Base-by-base conservation (phyloP, 2,329 filamentous ascomycete genomes). In the Cladosporium cucumerinum region DNA sequence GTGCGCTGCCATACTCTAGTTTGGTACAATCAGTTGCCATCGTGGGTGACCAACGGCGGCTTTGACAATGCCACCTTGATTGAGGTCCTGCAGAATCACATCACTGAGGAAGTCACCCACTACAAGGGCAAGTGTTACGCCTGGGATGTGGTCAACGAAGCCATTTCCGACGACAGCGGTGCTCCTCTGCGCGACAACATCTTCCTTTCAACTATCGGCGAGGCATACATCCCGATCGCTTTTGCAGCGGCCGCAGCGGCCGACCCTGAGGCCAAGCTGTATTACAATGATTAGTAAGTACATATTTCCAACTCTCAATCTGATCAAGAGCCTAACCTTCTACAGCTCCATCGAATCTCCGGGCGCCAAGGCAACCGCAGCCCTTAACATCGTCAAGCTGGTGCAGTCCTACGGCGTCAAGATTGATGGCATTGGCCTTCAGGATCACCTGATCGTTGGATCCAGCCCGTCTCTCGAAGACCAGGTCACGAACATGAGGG, bases 101-200 rank as follows among this genome's bases (percentile, higher is more conserved):
- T 90, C 68, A 81, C 82, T 66, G 81, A 84, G 67, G 85, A 84
- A 58, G 83, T 85, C 7, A 78, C 76, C 16, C 82, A 88, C 75
- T 88, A 84, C 78, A 82, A 83, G 73, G 83, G 85, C 63, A 79
- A 84, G 69, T 87, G 86, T 75, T 85, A 85, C 72, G 81, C 82
- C 32, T 89, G 86, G 86, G 87, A 89, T 64, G 87, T 89, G 0
- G 82, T 88, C 21, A 89, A 89, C 73, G 86, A 89, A 77, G 84
- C 82, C 5, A 79, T 87, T 48, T 81, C 83, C 65, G 86, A 88
- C 23, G 82, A 84, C 68, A 54, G 60, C 23, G 67, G 57, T 49
- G 85, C 85, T 16, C 81, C 78, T 8, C 85, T 79, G 75, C 79
- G 85, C 64, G 70, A 78, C 65, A 80, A 76, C 63, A 80, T 87